A percentile compares a stretch with the other conserved stretches of the same genome.
Conservation (phyloP, 2,329 filamentous ascomycete species). For the Botrytis deweyae region DNA sequence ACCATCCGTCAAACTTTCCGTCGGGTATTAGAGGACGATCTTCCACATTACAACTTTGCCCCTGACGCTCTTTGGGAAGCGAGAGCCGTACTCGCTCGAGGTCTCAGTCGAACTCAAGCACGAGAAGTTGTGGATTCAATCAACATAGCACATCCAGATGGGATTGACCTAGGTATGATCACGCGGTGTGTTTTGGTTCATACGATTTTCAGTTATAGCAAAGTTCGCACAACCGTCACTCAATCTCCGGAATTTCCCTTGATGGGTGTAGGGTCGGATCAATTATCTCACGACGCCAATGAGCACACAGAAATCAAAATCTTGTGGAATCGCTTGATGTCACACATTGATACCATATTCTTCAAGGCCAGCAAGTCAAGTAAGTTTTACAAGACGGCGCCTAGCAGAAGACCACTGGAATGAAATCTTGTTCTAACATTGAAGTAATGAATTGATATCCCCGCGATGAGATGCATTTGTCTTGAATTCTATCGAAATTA, state of each 20-base stretch:
- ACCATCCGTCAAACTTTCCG: slow-evolving; percentile 7
- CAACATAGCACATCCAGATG: slow-evolving; percentile 2
- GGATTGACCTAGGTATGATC: slow-evolving; percentile 13
- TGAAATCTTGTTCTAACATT: not conserved
- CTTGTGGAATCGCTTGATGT: slow-evolving; percentile 12
- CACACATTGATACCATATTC: slow-evolving; percentile 7
- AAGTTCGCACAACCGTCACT: not conserved
- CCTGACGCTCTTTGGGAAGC: slow-evolving; percentile 1
- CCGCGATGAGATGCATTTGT: not conserved
- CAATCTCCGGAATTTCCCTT: slow-evolving; percentile 15
- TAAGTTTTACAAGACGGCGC: not conserved
- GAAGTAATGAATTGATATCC: not conserved
- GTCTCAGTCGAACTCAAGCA: not conserved
- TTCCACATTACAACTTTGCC: not conserved
- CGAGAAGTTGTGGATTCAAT: slow-evolving; percentile 11
- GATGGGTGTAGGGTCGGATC: not conserved
- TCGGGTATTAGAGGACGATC: not conserved
- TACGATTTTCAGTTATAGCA: not conserved
- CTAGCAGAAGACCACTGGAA: not conserved
- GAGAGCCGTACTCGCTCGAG: not conserved
- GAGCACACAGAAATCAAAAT: not conserved
- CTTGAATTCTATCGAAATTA: not conserved
- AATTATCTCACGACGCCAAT: not conserved
- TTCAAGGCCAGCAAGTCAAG: not conserved
- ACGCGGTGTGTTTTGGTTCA: slow-evolving; percentile 15